Base-by-base conservation (phyloP, 192 early-diverging fungal species). In the Dissophora globulifera region DNA sequence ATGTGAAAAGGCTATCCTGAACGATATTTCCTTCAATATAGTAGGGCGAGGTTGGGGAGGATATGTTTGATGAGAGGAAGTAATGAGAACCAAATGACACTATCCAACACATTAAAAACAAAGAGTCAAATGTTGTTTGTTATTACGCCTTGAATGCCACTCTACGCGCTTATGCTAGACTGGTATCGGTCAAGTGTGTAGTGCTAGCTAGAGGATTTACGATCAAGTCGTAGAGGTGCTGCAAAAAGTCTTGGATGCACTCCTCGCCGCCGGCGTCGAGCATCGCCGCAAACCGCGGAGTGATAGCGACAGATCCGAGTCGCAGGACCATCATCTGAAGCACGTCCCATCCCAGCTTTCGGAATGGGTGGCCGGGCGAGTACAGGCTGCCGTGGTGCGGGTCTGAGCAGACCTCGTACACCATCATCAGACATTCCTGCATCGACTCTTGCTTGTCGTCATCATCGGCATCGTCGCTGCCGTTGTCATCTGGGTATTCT, bases 351-450 rank as follows among this genome's bases (percentile, higher is more conserved):
- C 66, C 26, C 1, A 76, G 62, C 12, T n/a, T 52, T 30, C 50
- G 19, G n/a, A 76, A 76, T 1, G 72, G 72, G 32, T 76, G 72
- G 23, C 47, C 31, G 1, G 35, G 19, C 2, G 27, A 47, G 40
- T 61, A 62, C 0, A 76, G 35, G 19, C 33, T 41, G 13, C 72
- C 58, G n/a, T 61, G 45, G 1, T 25, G 57, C 13, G 55, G 58
- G 45, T 62, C 22, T 10, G 72, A 76, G 46, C 72, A 76, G 10
- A 27, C 42, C 48, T 76, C 72, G n/a, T 56, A 76, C 17, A 76
- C 57, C 58, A 66, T 62, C 43, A 76, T 19, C 45, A 76, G 47
- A 43, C 63, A 56, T 16, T 76, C 72, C 19, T 66, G 72, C 23
- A 76, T 58, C 9, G 58, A 35, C 6, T 60, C 56, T 15, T 51